A percentile compares a stretch with the other conserved stretches of the same genome.
Evolutionary conservation across 208 protist genomes (phyloP).

Genomic region (Kentomonas sorsogonicus): DNA sequence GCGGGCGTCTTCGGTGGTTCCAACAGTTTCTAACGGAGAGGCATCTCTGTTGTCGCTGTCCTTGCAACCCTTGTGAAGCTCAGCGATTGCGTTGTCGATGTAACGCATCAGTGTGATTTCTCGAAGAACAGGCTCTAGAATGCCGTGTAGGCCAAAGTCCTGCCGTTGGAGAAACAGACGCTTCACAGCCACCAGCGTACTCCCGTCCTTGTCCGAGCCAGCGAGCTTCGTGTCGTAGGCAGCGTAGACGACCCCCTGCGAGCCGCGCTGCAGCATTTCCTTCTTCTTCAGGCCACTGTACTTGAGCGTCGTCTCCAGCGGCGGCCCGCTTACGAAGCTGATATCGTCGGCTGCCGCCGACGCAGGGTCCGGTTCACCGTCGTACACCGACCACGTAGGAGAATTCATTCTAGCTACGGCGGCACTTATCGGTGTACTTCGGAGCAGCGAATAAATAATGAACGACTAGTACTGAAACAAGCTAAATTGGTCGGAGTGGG

Average conservation of each 20-base stretch:
- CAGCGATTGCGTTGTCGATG: conserved; percentile 11
- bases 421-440: too few relatives aligned
- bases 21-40: neutral
- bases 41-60: conserved; percentile 3
- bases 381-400: conserved; percentile 72
- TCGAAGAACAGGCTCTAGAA: conserved; percentile 65
- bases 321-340: too few relatives aligned
- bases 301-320: conserved; percentile 32
- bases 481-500: too few relatives aligned
- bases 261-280: conserved; percentile 53
- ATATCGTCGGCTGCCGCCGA: neutral
- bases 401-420: conserved; percentile 18
- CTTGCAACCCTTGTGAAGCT: neutral
- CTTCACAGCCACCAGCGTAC: conserved; percentile 62
- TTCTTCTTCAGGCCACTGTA: conserved; percentile 50
- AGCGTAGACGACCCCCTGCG: conserved; percentile 78
- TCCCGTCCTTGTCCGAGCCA: neutral
- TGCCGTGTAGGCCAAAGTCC: conserved; percentile 61
- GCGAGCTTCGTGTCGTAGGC: conserved; percentile 28
- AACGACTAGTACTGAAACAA: too few relatives aligned
- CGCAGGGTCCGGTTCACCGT: conserved; percentile 15
- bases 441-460: too few relatives aligned
- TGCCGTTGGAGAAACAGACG: conserved; percentile 68
- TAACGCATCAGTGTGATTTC: conserved; percentile 64
- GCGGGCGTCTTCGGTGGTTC: conserved; percentile 25